Conservation (phyloP, 1,284 basidiomycete genomes). For the Pisolithus thermaeus region DNA sequence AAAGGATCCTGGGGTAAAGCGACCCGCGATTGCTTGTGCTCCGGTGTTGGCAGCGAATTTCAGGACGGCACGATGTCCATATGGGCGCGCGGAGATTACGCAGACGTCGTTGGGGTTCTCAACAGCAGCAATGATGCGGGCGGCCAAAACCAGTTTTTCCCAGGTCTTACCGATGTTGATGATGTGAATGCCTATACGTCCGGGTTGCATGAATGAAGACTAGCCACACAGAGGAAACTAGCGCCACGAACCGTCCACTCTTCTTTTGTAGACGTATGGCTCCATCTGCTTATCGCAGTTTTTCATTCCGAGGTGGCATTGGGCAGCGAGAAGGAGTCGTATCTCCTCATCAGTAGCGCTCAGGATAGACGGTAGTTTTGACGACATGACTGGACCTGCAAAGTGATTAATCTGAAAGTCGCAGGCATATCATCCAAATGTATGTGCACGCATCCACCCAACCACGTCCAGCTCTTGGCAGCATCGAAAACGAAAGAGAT, state of each 20-base stretch:
- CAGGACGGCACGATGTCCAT: conserved; percentile 98
- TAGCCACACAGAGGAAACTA: background rate
- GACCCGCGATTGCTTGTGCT: conserved; percentile 96
- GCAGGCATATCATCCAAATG: conserved; percentile 29
- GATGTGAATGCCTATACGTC: conserved; percentile 78
- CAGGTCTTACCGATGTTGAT: conserved; percentile 99
- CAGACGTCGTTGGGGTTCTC: conserved; percentile 98
- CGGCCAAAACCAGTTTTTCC: conserved; percentile 97
- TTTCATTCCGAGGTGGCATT: conserved; percentile 96
- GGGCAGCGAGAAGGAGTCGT: conserved; percentile 89
- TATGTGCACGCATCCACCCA: conserved; percentile 24
- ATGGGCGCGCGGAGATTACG: conserved; percentile 96
- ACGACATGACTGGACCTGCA: conserved; percentile 49
- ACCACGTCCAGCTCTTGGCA: conserved; percentile 12
- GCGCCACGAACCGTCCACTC: conserved; percentile 75
- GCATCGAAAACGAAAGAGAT: conserved; percentile 13
- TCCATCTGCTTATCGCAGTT: conserved; percentile 99
- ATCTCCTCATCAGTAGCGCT: conserved; percentile 97
- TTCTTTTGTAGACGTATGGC: conserved; percentile 96
- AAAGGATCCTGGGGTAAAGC: conserved; percentile 98
- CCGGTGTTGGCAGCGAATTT: conserved; percentile 98
- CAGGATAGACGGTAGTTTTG: conserved; percentile 91
- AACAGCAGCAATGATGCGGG: conserved; percentile 89
- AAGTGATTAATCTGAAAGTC: conserved; percentile 15
- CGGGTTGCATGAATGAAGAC: conserved; percentile 6